Base-by-base conservation (phyloP, 1,284 basidiomycete species). In the Boletellus deceptivus region DNA sequence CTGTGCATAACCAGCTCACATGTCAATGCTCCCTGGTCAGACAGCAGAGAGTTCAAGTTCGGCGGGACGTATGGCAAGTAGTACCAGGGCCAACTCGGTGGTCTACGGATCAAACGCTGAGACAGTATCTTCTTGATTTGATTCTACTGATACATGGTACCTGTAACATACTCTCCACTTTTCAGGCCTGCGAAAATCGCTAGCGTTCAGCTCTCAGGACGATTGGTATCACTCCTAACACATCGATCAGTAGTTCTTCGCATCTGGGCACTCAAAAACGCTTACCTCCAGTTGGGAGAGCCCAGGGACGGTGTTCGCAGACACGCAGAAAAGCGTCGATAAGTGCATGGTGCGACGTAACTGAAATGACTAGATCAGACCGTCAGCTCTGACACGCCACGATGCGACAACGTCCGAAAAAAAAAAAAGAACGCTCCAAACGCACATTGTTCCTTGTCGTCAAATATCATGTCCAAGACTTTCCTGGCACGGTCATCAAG, bases 401-500 rank as follows among this genome's bases (percentile, higher is more conserved):
- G 25, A 25, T 8, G 25, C 25, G 25, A 25, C 25, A 8, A 25
- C 4, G 10, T 4, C 11, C 4, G 27, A 27, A 27, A 27, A 31
- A 31, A 31, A 31, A 31, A 31, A 13, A 4, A 31, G 9, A 31
- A 31, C 29, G 10, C 29, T 13, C 10, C 39, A 45, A 8, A 37
- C 36, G 14, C 17, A 87, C 86, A 84, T 14, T 69, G 76, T 42
- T 76, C 75, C 10, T 72, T 58, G 40, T 72, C 58, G 10, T 72
- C 65, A 55, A 91, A 91, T n/a, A 91, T 74, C 54, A 68, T 69
- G 62, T 90, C 85, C 29, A 94, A 64, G 0, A 86, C 82, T 3
- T 56, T 57, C 59, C 62, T 68, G 52, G 83, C 78, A 1, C 92
- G 77, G 20, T 60, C 61, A 37, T 79, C 75, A 46, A 85, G 71